These are phyloP conservation scores for Lachnellula arida DNA, from an alignment of 2,329 filamentous ascomycete species.

Conservation along the genomic window DNA sequence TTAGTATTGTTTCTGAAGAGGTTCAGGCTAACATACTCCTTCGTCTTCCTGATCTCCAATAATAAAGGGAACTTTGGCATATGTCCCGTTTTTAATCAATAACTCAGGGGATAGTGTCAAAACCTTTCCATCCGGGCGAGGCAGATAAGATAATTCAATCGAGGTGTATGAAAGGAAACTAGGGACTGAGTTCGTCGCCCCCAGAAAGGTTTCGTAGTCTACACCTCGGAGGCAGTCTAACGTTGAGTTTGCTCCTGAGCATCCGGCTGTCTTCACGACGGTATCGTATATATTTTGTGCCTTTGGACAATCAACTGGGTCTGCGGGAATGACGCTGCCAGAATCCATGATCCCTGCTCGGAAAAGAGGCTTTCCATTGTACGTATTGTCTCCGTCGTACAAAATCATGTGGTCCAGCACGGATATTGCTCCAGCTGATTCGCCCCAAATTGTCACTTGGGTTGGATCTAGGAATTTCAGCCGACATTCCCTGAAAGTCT, in stretches of 20 bases:
- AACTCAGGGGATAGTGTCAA: constrained; percentile 60
- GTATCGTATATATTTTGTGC: constrained; percentile 60
- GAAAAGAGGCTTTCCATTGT: constrained; percentile 73
- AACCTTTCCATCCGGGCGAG: constrained; percentile 62
- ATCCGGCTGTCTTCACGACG: constrained; percentile 58
- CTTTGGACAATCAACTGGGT: constrained; percentile 60
- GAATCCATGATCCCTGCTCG: constrained; percentile 75
- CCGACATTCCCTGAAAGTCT: neutral
- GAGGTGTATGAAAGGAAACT: constrained; percentile 62
- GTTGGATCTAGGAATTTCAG: constrained; percentile 30
- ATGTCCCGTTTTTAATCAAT: constrained; percentile 48
- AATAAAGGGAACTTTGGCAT: constrained; percentile 56
- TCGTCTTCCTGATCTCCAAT: constrained; percentile 76
- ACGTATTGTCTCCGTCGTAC: constrained; percentile 66
- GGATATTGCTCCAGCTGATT: constrained; percentile 61
- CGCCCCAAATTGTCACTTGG: constrained; percentile 42
- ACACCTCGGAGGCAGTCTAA: constrained; percentile 61
- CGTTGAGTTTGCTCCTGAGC: constrained; percentile 50
- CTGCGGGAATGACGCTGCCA: constrained; percentile 57
- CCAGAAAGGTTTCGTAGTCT: constrained; percentile 55
- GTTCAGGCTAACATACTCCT: constrained; percentile 41
- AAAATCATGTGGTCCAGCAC: constrained; percentile 72
- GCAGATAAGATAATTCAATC: constrained; percentile 65
- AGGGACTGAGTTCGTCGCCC: constrained; percentile 66
- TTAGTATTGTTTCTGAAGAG: neutral